A percentile compares a stretch with the other conserved stretches of the same genome.
phyloP scores from a whole-genome alignment of 495 filamentous ascomycete species.

The Cryomyces antarcticus region DNA sequence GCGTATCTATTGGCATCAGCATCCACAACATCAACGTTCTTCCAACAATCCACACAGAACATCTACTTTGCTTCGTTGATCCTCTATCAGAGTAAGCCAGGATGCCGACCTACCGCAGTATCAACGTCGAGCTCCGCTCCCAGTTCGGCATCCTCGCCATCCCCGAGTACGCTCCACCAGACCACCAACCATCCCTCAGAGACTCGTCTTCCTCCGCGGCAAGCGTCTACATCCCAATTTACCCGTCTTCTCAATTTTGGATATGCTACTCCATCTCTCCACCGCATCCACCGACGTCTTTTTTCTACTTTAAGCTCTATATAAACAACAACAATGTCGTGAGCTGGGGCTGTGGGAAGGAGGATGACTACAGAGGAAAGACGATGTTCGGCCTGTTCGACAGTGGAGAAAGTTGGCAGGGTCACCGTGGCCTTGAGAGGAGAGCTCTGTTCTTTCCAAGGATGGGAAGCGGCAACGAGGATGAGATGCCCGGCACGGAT shows the following conservation, averaged over 20 bases:
- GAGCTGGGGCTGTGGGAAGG: slow-evolving; percentile 20
- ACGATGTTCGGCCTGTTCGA: slow-evolving; percentile 21
- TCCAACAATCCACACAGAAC: too few relatives aligned
- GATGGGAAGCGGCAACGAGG: neutral
- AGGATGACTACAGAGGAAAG: slow-evolving; percentile 19
- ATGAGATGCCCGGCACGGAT: neutral
- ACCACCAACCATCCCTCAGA: neutral
- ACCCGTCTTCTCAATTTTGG: slow-evolving; percentile 21
- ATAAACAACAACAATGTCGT: slow-evolving; percentile 16
- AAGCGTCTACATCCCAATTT: slow-evolving; percentile 15
- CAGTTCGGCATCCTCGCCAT: slow-evolving; percentile 8
- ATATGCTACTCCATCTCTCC: slow-evolving; percentile 17
- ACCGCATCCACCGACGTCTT: slow-evolving; percentile 14
- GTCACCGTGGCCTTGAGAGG: slow-evolving; percentile 11
- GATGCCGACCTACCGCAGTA: slow-evolving; percentile 13
- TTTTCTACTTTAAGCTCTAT: slow-evolving; percentile 25
- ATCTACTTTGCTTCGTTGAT: too few relatives aligned
- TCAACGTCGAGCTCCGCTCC: slow-evolving; percentile 9
- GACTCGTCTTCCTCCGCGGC: slow-evolving; percentile 6
- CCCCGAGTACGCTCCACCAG: slow-evolving; percentile 6
- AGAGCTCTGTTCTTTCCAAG: slow-evolving; percentile 15
- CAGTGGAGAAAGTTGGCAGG: slow-evolving; percentile 1
- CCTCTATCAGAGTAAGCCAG: neutral
- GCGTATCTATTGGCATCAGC: too few relatives aligned
- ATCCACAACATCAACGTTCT: too few relatives aligned